Conservation (phyloP, 2,329 filamentous ascomycete genomes). For the Monilinia vaccinii-corymbosi region DNA sequence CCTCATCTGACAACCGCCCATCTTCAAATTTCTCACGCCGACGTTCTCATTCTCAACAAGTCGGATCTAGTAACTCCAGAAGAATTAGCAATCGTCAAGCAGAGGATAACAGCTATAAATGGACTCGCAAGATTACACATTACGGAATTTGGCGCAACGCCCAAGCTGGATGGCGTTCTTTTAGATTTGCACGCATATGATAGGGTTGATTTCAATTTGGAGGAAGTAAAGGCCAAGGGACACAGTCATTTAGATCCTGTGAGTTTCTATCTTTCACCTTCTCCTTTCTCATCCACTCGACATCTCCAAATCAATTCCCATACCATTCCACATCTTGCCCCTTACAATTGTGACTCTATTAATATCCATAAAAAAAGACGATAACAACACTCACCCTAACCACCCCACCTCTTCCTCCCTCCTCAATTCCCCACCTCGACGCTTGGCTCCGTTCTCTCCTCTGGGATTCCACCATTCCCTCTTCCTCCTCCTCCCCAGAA, state of each 20-base stretch:
- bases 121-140: conserved; percentile 75
- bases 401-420: conserved; percentile 48
- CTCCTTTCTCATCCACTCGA: not conserved
- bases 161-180: conserved; percentile 74
- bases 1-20: conserved; percentile 84
- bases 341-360: not conserved
- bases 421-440: conserved; percentile 42
- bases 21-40: conserved; percentile 92
- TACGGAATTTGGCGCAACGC: conserved; percentile 72
- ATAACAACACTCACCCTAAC: conserved; percentile 75
- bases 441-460: conserved; percentile 14
- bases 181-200: conserved; percentile 93
- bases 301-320: not conserved
- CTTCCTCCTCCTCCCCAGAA: conserved; percentile 42
- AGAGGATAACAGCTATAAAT: conserved; percentile 77
- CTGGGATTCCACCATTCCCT: conserved; percentile 12
- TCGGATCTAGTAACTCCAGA: conserved; percentile 66
- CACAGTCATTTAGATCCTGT: conserved; percentile 89
- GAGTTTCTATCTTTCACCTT: conserved; percentile 26
- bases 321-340: not conserved
- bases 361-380: conserved; percentile 42
- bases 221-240: conserved; percentile 65
- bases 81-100: conserved; percentile 60
- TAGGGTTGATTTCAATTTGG: conserved; percentile 60
- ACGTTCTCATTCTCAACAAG: conserved; percentile 93